Conservation (phyloP, 495 filamentous ascomycete species). For the Penicillium odoratum region DNA sequence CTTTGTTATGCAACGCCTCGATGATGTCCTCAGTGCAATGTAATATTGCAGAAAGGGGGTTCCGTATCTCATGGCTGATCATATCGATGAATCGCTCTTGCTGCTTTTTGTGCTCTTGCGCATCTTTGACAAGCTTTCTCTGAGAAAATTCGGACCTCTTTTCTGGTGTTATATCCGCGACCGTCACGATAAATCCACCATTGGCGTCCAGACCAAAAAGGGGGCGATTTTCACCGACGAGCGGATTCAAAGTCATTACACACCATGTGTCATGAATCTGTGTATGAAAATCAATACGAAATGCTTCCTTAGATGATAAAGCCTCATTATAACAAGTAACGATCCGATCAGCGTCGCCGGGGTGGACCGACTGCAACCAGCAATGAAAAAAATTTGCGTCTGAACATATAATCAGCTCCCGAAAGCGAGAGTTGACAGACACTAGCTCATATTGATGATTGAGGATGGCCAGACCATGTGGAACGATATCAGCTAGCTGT, state of each 20-base stretch:
- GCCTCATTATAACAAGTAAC: constrained; percentile 12
- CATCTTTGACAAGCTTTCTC: no score
- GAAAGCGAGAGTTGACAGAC: no score
- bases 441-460: background rate
- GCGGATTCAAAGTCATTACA: constrained; percentile 17
- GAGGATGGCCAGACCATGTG: no score
- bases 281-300: constrained; percentile 26
- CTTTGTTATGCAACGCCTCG: constrained; percentile 19
- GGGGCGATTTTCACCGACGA: constrained; percentile 10
- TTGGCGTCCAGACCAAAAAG: background rate
- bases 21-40: constrained; percentile 80
- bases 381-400: background rate
- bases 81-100: constrained; percentile 89
- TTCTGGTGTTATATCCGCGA: constrained; percentile 45
- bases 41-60: constrained; percentile 77
- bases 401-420: no score
- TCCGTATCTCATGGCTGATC: constrained; percentile 85
- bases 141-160: constrained; percentile 47
- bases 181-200: constrained; percentile 26
- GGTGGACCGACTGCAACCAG: constrained; percentile 22
- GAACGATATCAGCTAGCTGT: no score
- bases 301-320: constrained; percentile 1
- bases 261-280: constrained; percentile 17
- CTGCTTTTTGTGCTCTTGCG: constrained; percentile 63
- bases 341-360: constrained; percentile 23